Percentiles rank a stretch among this genome's conserved stretches.
Conservation (phyloP, 2,329 filamentous ascomycete species). For the Coniochaeta prunicola region DNA sequence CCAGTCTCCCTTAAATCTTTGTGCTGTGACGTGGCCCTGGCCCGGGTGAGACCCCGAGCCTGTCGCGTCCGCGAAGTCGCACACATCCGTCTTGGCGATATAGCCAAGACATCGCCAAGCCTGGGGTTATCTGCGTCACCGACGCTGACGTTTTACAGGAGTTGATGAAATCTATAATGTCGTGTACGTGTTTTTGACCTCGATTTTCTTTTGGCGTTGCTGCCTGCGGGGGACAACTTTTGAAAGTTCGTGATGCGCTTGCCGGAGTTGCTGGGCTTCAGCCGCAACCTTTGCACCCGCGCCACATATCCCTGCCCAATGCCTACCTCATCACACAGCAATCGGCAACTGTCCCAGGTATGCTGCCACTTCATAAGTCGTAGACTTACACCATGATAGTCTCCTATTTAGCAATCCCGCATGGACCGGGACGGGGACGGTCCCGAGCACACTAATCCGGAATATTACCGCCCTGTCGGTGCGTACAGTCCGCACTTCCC, state of each 20-base stretch:
- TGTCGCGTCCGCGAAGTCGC: neutral
- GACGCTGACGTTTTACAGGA: constrained; percentile 23
- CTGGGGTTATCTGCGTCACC: constrained; percentile 39
- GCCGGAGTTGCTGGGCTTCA: neutral
- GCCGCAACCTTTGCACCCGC: neutral
- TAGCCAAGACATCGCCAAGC: constrained; percentile 24
- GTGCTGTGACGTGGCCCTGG: neutral
- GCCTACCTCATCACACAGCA: neutral
- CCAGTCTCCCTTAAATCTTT: neutral
- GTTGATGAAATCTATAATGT: constrained; percentile 26
- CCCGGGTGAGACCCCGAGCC: neutral
- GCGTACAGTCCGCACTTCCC: constrained; percentile 18
- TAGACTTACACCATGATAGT: constrained; percentile 24
- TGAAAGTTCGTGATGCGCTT: neutral
- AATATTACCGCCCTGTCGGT: constrained; percentile 52
- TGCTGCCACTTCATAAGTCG: neutral
- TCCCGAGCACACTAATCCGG: constrained; percentile 45
- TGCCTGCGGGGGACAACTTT: constrained; percentile 3
- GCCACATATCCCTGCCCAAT: neutral
- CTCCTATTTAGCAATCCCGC: constrained; percentile 54
- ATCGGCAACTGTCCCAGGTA: neutral
- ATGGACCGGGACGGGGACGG: constrained; percentile 40
- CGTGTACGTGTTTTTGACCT: constrained; percentile 14
- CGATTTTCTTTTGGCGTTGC: neutral
- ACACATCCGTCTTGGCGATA: neutral